Conservation (phyloP, 805 yeast species). For the Wickerhamiella cacticola region DNA sequence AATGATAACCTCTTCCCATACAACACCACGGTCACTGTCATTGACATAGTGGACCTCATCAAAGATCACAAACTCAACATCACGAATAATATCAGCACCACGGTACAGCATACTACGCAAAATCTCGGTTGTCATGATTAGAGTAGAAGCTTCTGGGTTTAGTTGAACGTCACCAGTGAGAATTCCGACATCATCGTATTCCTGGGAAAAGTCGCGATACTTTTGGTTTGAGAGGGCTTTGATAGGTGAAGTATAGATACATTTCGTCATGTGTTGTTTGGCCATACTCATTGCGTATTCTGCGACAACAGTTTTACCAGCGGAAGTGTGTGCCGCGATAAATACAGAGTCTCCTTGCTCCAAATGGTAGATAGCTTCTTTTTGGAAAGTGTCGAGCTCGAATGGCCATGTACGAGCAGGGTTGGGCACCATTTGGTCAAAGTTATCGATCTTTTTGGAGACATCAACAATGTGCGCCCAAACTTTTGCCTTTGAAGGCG, state of each 20-base stretch:
- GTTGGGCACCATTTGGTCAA: slow-evolving; percentile 76
- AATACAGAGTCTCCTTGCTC: slow-evolving; percentile 98
- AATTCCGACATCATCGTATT: slow-evolving; percentile 80
- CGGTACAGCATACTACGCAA: slow-evolving; percentile 88
- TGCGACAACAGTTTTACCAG: slow-evolving; percentile 89
- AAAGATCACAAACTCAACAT: slow-evolving; percentile 92
- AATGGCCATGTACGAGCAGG: slow-evolving; percentile 95
- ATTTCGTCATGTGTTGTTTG: slow-evolving; percentile 86
- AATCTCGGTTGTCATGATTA: slow-evolving; percentile 97
- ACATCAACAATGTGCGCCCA: slow-evolving; percentile 97
- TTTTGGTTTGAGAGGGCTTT: slow-evolving; percentile 85
- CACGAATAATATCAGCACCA: slow-evolving; percentile 93
- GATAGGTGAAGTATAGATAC: slow-evolving; percentile 92
- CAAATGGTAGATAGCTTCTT: slow-evolving; percentile 90
- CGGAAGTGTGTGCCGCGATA: slow-evolving; percentile 98
- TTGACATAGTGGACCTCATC: slow-evolving; percentile 98
- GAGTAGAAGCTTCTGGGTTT: slow-evolving; percentile 89
- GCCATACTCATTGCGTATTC: slow-evolving; percentile 98
- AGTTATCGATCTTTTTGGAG: slow-evolving; percentile 70
- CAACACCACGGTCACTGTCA: slow-evolving; percentile 95
- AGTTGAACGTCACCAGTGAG: slow-evolving; percentile 97
- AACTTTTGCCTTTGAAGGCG: slow-evolving; percentile 32
- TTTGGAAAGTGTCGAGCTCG: slow-evolving; percentile 86
- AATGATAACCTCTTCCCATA: slow-evolving; percentile 98
- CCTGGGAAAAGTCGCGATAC: slow-evolving; percentile 73